phyloP scores from a whole-genome alignment of 257 asterid species.

The Nyctanthes arbortristis region DNA sequence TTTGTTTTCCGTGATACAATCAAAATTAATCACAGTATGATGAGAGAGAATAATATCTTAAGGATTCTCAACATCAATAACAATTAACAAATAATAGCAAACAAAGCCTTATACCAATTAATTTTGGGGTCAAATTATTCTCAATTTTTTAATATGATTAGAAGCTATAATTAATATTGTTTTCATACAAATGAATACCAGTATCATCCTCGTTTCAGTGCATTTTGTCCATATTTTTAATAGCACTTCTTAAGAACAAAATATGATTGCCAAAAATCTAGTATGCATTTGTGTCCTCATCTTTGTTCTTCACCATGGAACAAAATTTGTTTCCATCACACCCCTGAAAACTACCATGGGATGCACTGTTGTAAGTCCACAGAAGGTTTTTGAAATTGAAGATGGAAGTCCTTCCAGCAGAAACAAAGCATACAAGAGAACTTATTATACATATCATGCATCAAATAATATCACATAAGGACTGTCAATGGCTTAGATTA shows the following conservation, averaged over 20 bases:
- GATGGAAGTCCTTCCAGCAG: not conserved
- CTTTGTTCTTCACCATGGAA: not conserved
- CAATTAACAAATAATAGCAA: too few species aligned
- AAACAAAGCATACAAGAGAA: not conserved
- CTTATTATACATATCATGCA: not conserved
- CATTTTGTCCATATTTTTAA: not conserved
- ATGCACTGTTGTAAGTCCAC: not conserved
- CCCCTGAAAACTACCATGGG: not conserved
- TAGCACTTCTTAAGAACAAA: not conserved
- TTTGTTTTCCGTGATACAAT: not conserved
- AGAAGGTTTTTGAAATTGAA: not conserved
- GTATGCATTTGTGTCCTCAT: not conserved
- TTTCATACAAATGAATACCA: not conserved
- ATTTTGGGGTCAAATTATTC: not conserved
- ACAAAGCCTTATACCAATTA: not conserved
- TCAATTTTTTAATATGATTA: not conserved
- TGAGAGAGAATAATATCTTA: not conserved
- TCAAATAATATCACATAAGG: not conserved
- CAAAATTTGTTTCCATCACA: constrained; percentile 1
- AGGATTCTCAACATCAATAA: not conserved
- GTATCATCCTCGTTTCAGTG: not conserved
- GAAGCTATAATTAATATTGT: not conserved
- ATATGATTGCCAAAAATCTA: not conserved
- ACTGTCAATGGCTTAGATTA: not conserved
- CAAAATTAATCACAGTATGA: not conserved